phyloP scores from a whole-genome alignment of 73 alveolate species.

The Paramecium sonneborni region DNA sequence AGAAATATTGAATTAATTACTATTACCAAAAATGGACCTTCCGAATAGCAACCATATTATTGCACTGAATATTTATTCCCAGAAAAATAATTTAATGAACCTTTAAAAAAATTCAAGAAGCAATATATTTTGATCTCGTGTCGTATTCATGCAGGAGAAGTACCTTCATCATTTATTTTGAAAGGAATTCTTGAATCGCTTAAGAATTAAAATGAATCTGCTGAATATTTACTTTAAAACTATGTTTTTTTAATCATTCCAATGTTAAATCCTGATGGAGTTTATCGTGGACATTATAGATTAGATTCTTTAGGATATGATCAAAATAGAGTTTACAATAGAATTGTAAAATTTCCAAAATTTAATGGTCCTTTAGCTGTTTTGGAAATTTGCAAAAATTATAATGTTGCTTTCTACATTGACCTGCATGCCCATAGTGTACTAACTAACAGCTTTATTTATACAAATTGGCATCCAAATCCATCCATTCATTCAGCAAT shows the following conservation, averaged over 20 bases:
- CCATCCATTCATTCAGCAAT: background rate
- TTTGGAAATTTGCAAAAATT: background rate
- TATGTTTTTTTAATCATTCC: slow-evolving; percentile 87
- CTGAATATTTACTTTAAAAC: slow-evolving; percentile 72
- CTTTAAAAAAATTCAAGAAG: background rate
- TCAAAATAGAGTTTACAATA: slow-evolving; percentile 37
- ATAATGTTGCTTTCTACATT: background rate
- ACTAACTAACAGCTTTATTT: background rate
- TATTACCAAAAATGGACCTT: slow-evolving; percentile 73
- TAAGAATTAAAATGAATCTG: slow-evolving; percentile 38
- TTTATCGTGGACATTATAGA: slow-evolving; percentile 77
- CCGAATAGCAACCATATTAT: background rate
- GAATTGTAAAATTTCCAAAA: background rate
- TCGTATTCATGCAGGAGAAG: background rate
- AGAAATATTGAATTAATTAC: slow-evolving; percentile 80
- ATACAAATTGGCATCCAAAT: background rate
- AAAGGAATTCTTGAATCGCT: background rate
- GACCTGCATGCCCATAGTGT: background rate
- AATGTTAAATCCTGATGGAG: slow-evolving; percentile 95
- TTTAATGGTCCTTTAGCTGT: background rate
- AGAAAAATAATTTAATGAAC: slow-evolving; percentile 14
- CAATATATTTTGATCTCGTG: background rate
- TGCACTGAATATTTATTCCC: slow-evolving; percentile 40
- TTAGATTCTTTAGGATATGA: background rate
- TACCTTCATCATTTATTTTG: background rate